Conservation (phyloP, 805 yeast species). For the Candida caryicola region DNA sequence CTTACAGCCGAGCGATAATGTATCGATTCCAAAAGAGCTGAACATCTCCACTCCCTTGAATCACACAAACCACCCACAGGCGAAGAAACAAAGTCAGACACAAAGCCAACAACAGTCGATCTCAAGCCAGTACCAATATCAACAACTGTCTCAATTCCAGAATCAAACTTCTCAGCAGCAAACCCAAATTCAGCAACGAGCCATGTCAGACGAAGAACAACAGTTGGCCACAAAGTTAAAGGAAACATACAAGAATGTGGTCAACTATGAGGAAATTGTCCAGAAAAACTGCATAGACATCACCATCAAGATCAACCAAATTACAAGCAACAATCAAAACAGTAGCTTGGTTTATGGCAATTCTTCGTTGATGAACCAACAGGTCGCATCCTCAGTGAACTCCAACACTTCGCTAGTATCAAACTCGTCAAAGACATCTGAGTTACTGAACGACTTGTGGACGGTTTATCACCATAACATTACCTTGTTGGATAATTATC, state of each 20-base stretch:
- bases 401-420: conserved; percentile 13
- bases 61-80: conserved; percentile 8
- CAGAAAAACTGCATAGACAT: conserved; percentile 66
- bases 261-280: conserved; percentile 63
- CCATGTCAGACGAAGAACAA: conserved; percentile 58
- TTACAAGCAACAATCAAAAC: conserved; percentile 37
- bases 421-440: conserved; percentile 37
- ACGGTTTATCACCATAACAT: conserved; percentile 65
- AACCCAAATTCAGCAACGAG: conserved; percentile 15
- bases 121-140: conserved; percentile 6
- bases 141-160: conserved; percentile 14
- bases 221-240: conserved; percentile 67
- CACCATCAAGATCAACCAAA: conserved; percentile 48
- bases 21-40: conserved; percentile 7
- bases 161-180: conserved; percentile 10
- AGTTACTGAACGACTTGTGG: conserved; percentile 64
- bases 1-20: conserved; percentile 2
- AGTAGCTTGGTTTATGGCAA: conserved; percentile 11
- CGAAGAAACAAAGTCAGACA: not conserved
- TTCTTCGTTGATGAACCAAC: conserved; percentile 11
- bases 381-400: conserved; percentile 14
- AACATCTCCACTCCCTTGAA: conserved; percentile 6
- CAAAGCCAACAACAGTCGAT: conserved; percentile 2
- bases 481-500: conserved; percentile 64
- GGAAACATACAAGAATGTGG: conserved; percentile 69